A percentile compares a stretch with the other conserved stretches of the same genome.
phyloP scores from a whole-genome alignment of 2,329 filamentous ascomycete species.

The Sclerotinia trifoliorum region DNA sequence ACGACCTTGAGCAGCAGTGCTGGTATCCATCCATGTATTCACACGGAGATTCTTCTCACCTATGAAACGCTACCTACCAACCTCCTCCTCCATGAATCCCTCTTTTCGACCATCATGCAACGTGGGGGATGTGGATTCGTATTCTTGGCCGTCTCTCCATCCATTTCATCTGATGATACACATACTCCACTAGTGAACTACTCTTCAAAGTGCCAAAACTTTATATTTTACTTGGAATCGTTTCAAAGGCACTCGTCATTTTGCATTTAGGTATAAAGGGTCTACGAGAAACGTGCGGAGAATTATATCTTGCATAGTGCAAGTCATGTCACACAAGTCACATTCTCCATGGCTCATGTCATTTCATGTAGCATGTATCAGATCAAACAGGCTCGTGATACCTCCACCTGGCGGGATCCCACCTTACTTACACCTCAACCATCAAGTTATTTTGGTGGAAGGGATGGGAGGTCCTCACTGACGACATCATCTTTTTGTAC shows the following conservation, averaged over 20 bases:
- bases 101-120: not conserved
- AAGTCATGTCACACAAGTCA: constrained; percentile 13
- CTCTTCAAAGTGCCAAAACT: not conserved
- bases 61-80: constrained; percentile 6
- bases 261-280: constrained; percentile 1
- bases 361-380: not conserved
- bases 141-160: not conserved
- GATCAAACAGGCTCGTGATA: constrained; percentile 2
- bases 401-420: constrained; percentile 1
- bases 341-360: not conserved
- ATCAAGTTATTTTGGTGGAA: not conserved
- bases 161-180: constrained; percentile 2
- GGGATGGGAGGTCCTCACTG: not conserved
- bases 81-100: not conserved
- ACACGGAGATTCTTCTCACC: not conserved
- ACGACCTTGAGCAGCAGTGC: not conserved
- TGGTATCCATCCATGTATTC: not conserved
- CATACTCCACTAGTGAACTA: not conserved
- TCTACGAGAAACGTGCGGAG: constrained; percentile 6
- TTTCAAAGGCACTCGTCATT: constrained; percentile 7
- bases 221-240: not conserved
- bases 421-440: too few species aligned
- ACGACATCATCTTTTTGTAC: not conserved
- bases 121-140: constrained; percentile 3
- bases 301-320: constrained; percentile 9